Conservation (phyloP, 2,329 filamentous ascomycete species). For the Metarhizium sp. region DNA sequence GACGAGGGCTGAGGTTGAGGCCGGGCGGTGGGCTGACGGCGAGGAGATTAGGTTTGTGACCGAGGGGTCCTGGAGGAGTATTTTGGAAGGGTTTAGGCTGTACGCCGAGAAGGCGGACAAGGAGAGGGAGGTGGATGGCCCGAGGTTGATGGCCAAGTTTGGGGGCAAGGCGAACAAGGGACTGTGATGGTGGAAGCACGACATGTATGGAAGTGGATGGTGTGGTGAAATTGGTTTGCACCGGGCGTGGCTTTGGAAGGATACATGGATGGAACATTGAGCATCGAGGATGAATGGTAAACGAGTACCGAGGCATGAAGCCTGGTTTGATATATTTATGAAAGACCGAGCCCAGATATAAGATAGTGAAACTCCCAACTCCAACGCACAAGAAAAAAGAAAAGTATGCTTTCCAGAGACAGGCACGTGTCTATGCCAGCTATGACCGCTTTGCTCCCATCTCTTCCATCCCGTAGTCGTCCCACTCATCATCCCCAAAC, state of each 20-base stretch:
- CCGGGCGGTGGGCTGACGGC: conserved; percentile 13
- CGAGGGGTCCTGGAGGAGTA: conserved; percentile 18
- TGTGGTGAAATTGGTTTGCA: no score
- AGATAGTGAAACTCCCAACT: no score
- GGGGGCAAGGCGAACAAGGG: background rate
- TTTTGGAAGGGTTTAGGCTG: conserved; percentile 24
- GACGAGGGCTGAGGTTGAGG: conserved; percentile 23
- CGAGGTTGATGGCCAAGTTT: conserved; percentile 1
- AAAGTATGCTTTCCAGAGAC: no score
- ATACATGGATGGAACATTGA: no score
- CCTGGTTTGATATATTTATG: no score
- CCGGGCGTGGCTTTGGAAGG: no score
- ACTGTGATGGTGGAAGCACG: background rate
- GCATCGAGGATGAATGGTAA: no score
- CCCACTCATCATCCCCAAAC: conserved; percentile 43
- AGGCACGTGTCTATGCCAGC: background rate
- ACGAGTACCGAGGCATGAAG: no score
- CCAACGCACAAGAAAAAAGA: no score
- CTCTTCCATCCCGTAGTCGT: conserved; percentile 56
- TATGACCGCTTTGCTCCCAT: conserved; percentile 59
- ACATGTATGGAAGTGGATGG: no score
- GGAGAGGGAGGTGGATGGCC: background rate
- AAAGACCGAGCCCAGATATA: no score
- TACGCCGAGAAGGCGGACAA: conserved; percentile 8
- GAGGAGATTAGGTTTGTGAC: conserved; percentile 22